These are phyloP conservation scores for Akanthomyces muscarius DNA, from an alignment of 2,329 filamentous ascomycete genomes.

Conservation along the genomic window DNA sequence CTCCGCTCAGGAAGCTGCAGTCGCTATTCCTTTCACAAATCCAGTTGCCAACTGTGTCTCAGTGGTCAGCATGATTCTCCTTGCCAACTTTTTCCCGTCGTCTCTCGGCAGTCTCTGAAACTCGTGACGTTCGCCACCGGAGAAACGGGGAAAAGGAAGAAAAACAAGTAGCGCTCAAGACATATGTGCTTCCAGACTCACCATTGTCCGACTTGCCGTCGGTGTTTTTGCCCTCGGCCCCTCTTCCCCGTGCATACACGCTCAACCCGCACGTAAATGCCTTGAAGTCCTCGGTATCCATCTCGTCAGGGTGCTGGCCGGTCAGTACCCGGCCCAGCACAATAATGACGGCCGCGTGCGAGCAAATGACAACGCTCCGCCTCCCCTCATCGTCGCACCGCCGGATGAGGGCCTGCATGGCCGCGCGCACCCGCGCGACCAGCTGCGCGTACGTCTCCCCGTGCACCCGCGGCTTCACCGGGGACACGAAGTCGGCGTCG, in stretches of 20 bases:
- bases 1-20: slow-evolving; percentile 73
- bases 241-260: slow-evolving; percentile 43
- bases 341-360: slow-evolving; percentile 88
- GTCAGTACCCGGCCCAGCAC: slow-evolving; percentile 79
- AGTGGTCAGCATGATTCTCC: slow-evolving; percentile 28
- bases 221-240: neutral
- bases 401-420: slow-evolving; percentile 65
- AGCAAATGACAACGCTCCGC: slow-evolving; percentile 72
- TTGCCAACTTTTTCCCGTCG: neutral
- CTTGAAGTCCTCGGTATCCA: slow-evolving; percentile 72
- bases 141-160: neutral
- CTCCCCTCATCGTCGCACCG: slow-evolving; percentile 67
- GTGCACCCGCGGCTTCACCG: slow-evolving; percentile 61
- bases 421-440: slow-evolving; percentile 72
- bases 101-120: neutral
- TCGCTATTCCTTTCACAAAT: slow-evolving; percentile 75
- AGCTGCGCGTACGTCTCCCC: slow-evolving; percentile 79
- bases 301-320: slow-evolving; percentile 67
- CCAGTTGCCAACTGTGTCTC: slow-evolving; percentile 63
- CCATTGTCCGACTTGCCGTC: slow-evolving; percentile 4
- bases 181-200: neutral
- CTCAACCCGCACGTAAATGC: slow-evolving; percentile 81
- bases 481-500: slow-evolving; percentile 54
- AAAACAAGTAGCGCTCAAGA: too few species aligned
- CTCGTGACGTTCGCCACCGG: neutral